Base-by-base conservation (phyloP, 2,329 filamentous ascomycete genomes). In the Hysterium pulicare region DNA sequence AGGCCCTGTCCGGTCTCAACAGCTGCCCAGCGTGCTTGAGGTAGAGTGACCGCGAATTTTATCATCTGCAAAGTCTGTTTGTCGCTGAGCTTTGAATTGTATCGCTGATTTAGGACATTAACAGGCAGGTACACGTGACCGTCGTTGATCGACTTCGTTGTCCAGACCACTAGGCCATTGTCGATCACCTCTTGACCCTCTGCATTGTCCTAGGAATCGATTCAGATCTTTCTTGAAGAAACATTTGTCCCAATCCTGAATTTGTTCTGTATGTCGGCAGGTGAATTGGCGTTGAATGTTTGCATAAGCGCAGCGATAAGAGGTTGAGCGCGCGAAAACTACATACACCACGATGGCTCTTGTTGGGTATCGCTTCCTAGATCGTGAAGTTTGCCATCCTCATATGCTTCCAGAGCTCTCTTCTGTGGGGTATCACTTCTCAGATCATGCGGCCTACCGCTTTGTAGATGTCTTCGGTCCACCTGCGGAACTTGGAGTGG, bases 21-120 rank as follows among this genome's bases (percentile, higher is more conserved):
- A 16, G 86, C 80, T 0, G 62, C 54, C 51, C 81, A 78, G n/a
- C 93, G 86, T 22, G 82, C 63, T 0, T 64, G 62, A 0, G 93
- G 93, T 1, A 84, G 78, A 5, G 86, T 88, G 4, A 95, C 91
- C 0, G 91, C 90, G 56, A 91, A 89, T 65, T 86, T 91, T 71
- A 98, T 96, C 93, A 98, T 98, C 4, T 77, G 70, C 0, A 84
- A 72, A 0, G 91, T 96, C 69, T 95, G 75, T 0, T 59, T 57
- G 41, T 82, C 78, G 38, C 74, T 75, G 35, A 83, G 61, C 64
- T 83, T 84, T 59, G 68, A 75, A 3, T 68, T 70, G 55, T 79
- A 83, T 2, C 76, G 74, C 61, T 83, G 77, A 26, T 81, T 77
- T 28, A 81, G 65, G 22, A 78, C 53, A 43, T 84, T 80, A 62